Percentiles rank a stretch among this genome's conserved stretches.
phyloP scores from a whole-genome alignment of 306 rosid species.

The Gleditsia sinensis region DNA sequence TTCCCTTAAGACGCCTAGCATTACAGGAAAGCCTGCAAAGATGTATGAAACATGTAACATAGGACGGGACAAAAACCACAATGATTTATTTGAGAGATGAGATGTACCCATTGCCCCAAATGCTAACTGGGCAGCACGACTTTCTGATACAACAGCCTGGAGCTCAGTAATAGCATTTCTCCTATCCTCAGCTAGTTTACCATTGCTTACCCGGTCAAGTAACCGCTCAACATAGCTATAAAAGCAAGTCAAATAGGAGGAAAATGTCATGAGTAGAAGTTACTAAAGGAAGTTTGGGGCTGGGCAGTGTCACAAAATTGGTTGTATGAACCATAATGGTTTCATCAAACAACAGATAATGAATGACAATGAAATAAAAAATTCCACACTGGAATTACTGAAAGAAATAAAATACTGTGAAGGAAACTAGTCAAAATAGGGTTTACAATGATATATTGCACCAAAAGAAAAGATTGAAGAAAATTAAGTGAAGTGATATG shows the following conservation, averaged over 20 bases:
- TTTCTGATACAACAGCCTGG: conserved; percentile 87
- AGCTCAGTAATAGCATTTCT: conserved; percentile 88
- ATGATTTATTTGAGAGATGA: neutral
- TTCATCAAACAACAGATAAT: conserved; percentile 5
- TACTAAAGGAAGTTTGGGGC: neutral
- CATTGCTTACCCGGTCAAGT: conserved; percentile 92
- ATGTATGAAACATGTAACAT: conserved; percentile 21
- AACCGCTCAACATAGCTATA: conserved; percentile 83
- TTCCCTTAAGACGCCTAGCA: conserved; percentile 75
- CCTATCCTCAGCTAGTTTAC: conserved; percentile 83
- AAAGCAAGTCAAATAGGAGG: conserved; percentile 19
- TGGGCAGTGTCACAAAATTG: neutral
- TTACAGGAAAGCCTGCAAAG: conserved; percentile 80
- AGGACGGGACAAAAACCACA: neutral
- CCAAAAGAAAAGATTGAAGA: conserved; percentile 1
- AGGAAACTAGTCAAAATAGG: neutral
- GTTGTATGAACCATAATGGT: neutral
- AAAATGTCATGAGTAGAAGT: conserved; percentile 10
- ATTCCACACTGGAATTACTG: neutral
- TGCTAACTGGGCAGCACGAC: conserved; percentile 73
- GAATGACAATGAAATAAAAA: neutral
- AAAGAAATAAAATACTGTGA: neutral
- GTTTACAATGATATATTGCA: conserved; percentile 13
- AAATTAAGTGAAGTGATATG: neutral
- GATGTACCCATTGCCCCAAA: conserved; percentile 92